Evolutionary conservation across 805 yeast genomes (phyloP), one percentile per base, ranked within the genome.

Genomic region (Myxozyma sirexii): DNA sequence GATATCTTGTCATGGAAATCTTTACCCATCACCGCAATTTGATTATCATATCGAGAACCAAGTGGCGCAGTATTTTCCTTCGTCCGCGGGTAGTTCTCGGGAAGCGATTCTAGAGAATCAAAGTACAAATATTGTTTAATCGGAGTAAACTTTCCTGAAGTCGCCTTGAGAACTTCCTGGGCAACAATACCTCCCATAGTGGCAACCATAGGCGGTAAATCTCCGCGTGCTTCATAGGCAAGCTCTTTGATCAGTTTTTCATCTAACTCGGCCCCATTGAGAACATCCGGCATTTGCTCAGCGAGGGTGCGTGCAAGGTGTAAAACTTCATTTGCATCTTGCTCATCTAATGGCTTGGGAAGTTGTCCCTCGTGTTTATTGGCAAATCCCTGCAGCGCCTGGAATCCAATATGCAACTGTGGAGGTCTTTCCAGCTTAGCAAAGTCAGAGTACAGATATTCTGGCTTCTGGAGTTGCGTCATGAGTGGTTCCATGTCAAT

Each of bases 61-160:
- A 82, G 74, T 37, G 98, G 93, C 59, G 83, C 81, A 39, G 93
- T 87, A 49, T 87, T 83, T 57, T 84, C 88, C 63, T 79, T 89
- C 31, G 80, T 81, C 57, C 84, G 82, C 5, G 82, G 80, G 0
- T 75, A 66, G 33, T 82, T 78, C 43, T 67, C 62, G 27, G 99
- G 97, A 68, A 92, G 79, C 3, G 96, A 87, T 76, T 94, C 99
- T 67, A 94, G 78, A 1, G 98, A 91, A 70, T 94, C 99, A 74
- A 89, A 94, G 75, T 93, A 93, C 73, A 94, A 76, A 80, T 86
- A 89, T 77, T 94, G 99, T 73, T 88, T 87, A 55, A 93, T 78
- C 7, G 99, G 99, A n/a, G 86, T 84, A 70, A 92, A 94, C 76
- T 94, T 94, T 52, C 97, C 96, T 10, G 97, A 89, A 68, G 92